Evolutionary conservation across 345 rosid species (phyloP), one percentile per base, ranked within the genome.

Genomic region (Euphorbia lathyris): DNA sequence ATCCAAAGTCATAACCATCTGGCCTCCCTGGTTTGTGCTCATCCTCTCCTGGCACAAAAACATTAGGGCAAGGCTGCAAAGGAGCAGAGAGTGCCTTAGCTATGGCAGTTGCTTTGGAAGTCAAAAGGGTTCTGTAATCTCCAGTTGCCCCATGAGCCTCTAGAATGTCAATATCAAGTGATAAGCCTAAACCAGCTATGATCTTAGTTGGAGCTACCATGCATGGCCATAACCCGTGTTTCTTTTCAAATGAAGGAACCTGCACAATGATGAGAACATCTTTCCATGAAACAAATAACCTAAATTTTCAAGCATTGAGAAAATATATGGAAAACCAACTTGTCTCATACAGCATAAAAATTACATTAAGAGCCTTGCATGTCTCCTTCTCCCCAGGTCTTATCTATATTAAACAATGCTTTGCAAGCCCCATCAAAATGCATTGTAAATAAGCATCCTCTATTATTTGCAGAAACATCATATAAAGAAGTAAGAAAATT

Each of bases 161-260:
- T 22, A 94, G 81, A 63, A 95, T 90, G 81, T 95, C 97, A 68
- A 95, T 85, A 76, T 83, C 97, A 30, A 95, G 92, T 5, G 97
- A 95, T 66, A 95, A 73, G 70, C 99, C 97, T 62, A 92, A 84
- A 68, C 99, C 97, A 30, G 97, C 97, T 50, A 95, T 92, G 59
- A 95, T 95, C 78, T 95, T 95, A 38, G 99, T 95, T 42, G 99
- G 99, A 74, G 97, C 97, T 70, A 94, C 97, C 98, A 94, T 91
- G 84, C 99, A 95, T 3, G 99, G 91, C 89, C 87, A 79, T 74
- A 95, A 76, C 8, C 97, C 91, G 17, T 92, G 98, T 77, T 87
- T 90, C 76, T 83, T 73, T 66, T 77, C 84, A 69, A 94, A 94
- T 62, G 85, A 79, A 48, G 93, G 93, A 72, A 88, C 96, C 97